A percentile compares a stretch with the other conserved stretches of the same genome.
These are phyloP conservation scores for Blechomonas ayalai DNA, from an alignment of 208 protist species.

Conservation along the genomic window DNA sequence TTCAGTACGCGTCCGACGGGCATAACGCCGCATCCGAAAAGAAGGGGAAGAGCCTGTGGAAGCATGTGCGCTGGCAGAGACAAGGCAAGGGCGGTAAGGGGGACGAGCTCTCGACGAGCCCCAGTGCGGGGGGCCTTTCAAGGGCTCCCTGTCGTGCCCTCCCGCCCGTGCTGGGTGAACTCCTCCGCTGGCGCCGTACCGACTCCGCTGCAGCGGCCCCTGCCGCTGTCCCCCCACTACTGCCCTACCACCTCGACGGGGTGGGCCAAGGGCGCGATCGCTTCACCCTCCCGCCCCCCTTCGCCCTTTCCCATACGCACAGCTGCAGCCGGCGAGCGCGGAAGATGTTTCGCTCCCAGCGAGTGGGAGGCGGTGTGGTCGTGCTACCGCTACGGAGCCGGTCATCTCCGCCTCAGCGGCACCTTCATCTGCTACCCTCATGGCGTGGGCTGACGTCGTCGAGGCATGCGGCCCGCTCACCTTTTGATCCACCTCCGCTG, in stretches of 20 bases:
- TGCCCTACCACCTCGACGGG: not conserved
- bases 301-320: conserved; percentile 23
- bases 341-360: conserved; percentile 37
- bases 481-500: not conserved
- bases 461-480: not conserved
- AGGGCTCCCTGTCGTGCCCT: conserved; percentile 9
- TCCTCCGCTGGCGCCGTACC: conserved; percentile 42
- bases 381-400: conserved; percentile 19
- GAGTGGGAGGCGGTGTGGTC: conserved; percentile 23
- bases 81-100: not conserved
- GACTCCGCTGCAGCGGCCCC: conserved; percentile 3
- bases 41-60: not conserved
- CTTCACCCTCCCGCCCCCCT: conserved; percentile 10
- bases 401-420: not conserved
- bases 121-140: not conserved
- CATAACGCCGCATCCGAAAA: not conserved
- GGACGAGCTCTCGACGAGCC: not conserved
- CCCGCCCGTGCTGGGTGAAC: conserved; percentile 36
- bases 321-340: conserved; percentile 25
- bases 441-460: not conserved
- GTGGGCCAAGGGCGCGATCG: not conserved
- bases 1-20: not conserved
- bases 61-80: not conserved
- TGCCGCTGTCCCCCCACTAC: not conserved
- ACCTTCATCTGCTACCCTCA: conserved; percentile 1